These are phyloP conservation scores for Funneliformis mosseae DNA, from an alignment of 192 early-diverging fungal genomes.

Conservation along the genomic window DNA sequence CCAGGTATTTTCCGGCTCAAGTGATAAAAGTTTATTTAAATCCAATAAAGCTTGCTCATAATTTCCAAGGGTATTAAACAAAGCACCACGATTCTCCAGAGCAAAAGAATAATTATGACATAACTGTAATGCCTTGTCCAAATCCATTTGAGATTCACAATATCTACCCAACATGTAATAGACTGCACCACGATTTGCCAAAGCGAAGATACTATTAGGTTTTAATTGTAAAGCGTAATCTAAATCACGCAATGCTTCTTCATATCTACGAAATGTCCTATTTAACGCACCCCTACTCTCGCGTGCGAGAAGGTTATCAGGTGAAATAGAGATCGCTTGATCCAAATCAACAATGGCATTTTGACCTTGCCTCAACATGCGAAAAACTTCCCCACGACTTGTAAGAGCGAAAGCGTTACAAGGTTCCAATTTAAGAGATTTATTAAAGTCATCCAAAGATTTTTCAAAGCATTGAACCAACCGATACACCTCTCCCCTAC, in stretches of 20 bases:
- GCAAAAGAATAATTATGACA: constrained; percentile 21
- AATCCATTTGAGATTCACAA: constrained; percentile 13
- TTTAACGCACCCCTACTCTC: constrained; percentile 10
- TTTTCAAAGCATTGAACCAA: not conserved
- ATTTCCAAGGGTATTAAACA: constrained; percentile 7
- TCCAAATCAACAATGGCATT: not conserved
- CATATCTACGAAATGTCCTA: constrained; percentile 1
- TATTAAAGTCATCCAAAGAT: constrained; percentile 20
- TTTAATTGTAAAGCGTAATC: constrained; percentile 14
- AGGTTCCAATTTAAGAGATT: not conserved
- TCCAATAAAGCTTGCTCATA: constrained; percentile 9
- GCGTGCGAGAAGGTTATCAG: not conserved
- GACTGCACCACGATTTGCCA: constrained; percentile 5
- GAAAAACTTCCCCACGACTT: constrained; percentile 21
- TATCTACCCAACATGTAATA: not conserved
- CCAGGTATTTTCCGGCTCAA: constrained; percentile 7
- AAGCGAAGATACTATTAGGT: not conserved
- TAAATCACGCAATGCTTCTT: constrained; percentile 5
- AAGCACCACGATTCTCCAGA: constrained; percentile 5
- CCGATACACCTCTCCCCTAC: constrained; percentile 4
- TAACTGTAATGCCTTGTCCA: not conserved
- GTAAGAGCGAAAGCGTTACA: constrained; percentile 5
- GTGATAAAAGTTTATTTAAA: not conserved
- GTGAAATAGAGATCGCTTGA: not conserved
- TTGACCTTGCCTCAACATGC: not conserved